Base-by-base conservation (phyloP, 352 stramenopile species). In the Phytophthora citrophthora region DNA sequence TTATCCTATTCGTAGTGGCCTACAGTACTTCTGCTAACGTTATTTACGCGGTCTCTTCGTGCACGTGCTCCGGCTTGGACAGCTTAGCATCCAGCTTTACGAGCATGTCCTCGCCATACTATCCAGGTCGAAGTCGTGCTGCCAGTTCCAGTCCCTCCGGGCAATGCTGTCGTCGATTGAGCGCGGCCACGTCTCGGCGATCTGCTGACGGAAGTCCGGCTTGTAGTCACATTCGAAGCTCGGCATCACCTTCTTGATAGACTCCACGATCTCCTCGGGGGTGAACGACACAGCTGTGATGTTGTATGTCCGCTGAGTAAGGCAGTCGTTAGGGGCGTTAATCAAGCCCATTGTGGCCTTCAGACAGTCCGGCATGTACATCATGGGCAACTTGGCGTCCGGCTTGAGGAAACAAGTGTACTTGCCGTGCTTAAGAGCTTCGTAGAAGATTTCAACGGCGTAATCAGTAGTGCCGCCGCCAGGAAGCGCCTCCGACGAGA, bases 321-420 rank as follows among this genome's bases (percentile, higher is more conserved):
- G 80, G 53, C 58, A 75, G 13, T 87, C 71, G 23, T 77, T 72
- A 4, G 80, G 77, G 0, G 90, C 90, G 56, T 93, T 76, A 36
- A 97, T 72, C 18, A 98, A 75, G 32, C 86, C 77, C 32, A 94
- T 50, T 8, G 92, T 97, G 13, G 86, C 90, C 61, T 94, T 92
- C 26, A 98, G 76, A 54, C 87, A 96, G 70, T 98, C 92, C 23
- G 88, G 89, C 91, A 98, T 98, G 89, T 98, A 97, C 88, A 98
- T 97, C 91, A 98, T 97, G 24, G 92, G 92, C 74, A 98, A 64
- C 36, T 83, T 81, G 12, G 91, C 87, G 49, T 96, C 74, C 10
- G 77, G 73, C 45, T 79, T 52, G 5, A 98, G 54, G 66, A 97
- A 98, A 54, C 88, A 97, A 54, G 81, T 95, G 80, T 97, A 98